These are phyloP conservation scores for Sphagnurus paluster DNA, from an alignment of 1,284 basidiomycete genomes.

Conservation along the genomic window DNA sequence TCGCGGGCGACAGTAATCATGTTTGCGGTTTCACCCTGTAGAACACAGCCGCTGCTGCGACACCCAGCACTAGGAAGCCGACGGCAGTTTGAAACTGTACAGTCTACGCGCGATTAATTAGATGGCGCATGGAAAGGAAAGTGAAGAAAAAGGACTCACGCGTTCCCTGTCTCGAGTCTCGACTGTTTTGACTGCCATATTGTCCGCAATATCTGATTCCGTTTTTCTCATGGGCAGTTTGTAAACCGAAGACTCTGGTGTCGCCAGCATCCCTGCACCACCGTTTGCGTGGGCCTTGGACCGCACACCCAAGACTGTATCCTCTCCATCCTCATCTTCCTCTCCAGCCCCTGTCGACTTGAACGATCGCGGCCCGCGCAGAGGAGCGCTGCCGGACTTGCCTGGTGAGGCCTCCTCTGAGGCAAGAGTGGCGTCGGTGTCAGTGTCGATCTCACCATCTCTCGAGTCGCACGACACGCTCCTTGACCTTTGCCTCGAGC, in stretches of 20 bases:
- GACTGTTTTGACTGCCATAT: constrained; percentile 10
- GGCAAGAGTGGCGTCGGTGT: constrained; percentile 31
- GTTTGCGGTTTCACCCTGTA: constrained; percentile 58
- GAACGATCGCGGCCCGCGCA: constrained; percentile 2
- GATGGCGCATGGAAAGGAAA: not conserved
- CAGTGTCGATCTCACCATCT: constrained; percentile 25
- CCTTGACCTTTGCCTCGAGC: constrained; percentile 19
- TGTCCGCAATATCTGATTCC: constrained; percentile 4
- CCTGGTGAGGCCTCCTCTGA: constrained; percentile 18
- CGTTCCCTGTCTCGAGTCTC: constrained; percentile 11
- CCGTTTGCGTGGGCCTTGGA: constrained; percentile 7
- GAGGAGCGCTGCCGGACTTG: constrained; percentile 8
- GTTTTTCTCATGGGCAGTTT: constrained; percentile 13
- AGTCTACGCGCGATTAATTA: constrained; percentile 13
- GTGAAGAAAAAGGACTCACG: constrained; percentile 23
- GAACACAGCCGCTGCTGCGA: constrained; percentile 66
- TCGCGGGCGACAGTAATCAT: not conserved
- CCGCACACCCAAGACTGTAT: constrained; percentile 20
- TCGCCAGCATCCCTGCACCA: constrained; percentile 27
- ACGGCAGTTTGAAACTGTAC: constrained; percentile 48
- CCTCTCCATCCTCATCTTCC: constrained; percentile 20
- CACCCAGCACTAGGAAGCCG: constrained; percentile 58
- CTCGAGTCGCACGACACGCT: constrained; percentile 16
- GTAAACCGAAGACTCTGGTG: constrained; percentile 33
- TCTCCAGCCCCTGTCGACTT: constrained; percentile 18